Conservation (phyloP, 495 filamentous ascomycete species). For the Hypoxylon lienhwacheense region DNA sequence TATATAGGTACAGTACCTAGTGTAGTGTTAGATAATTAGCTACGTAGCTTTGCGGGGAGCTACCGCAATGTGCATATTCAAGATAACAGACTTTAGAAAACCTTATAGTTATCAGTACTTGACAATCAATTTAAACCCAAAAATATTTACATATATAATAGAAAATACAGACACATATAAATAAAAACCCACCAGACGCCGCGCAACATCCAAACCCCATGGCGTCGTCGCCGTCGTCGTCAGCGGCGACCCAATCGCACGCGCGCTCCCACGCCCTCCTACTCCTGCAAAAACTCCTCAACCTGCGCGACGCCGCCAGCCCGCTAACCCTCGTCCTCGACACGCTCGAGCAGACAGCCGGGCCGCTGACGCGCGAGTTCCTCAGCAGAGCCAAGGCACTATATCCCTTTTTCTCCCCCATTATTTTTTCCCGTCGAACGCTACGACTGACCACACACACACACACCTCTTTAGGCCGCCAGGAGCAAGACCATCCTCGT, state of each 20-base stretch:
- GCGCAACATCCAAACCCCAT: slow-evolving; percentile 29
- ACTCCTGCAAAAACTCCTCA: slow-evolving; percentile 80
- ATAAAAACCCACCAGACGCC: not conserved
- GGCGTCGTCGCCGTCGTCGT: no score
- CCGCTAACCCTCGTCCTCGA: slow-evolving; percentile 87
- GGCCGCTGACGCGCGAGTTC: slow-evolving; percentile 71
- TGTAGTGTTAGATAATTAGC: no score
- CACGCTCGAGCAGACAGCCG: slow-evolving; percentile 78
- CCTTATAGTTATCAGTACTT: no score
- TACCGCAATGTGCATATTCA: no score
- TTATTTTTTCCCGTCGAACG: no score
- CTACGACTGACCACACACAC: not conserved
- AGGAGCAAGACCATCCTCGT: slow-evolving; percentile 68
- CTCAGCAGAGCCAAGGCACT: slow-evolving; percentile 68
- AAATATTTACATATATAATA: not conserved
- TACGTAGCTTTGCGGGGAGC: no score
- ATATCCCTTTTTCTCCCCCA: not conserved
- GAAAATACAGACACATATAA: not conserved
- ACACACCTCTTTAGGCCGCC: slow-evolving; percentile 43
- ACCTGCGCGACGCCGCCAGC: slow-evolving; percentile 73
- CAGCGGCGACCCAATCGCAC: slow-evolving; percentile 63
- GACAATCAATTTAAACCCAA: no score
- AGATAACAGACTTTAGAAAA: no score
- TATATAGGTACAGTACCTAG: no score
- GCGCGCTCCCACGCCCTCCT: slow-evolving; percentile 84